Evolutionary conservation across 73 alveolate genomes (phyloP), one percentile per base, ranked within the genome.

Genomic region (Blepharisma stoltei): DNA sequence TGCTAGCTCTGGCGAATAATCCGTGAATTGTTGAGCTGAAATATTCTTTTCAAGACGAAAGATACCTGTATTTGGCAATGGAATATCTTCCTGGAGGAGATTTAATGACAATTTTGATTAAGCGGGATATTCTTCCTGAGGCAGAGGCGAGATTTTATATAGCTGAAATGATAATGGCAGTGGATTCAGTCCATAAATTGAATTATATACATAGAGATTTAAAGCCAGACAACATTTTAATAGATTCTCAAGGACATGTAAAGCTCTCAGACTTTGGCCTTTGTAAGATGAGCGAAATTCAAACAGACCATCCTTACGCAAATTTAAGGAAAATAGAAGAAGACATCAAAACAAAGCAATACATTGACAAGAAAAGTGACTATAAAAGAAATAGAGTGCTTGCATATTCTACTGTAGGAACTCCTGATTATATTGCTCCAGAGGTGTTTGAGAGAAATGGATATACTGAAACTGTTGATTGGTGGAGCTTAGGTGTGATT

Each of bases 331-430:
- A 32, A 32, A 32, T 32, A 32, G 41, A 32, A 32, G 41, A 32
- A 32, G 41, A 32, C 41, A 52, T 4, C n/a, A 52, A 18, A 52
- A 52, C 66, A 1, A 18, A 52, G 66, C n/a, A 14, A n/a, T 18
- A 14, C 69, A 25, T 25, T 7, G 71, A 53, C 47, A 67, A 80
- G 75, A 55, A 53, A 27, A 87, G 81, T 47, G 55, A 67, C 55
- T 76, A 70, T 65, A 89, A 75, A 55, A 81, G 88, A 82, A 86
- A 89, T 83, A 70, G 96, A 46, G 82, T 82, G 77, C 87, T 93
- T 41, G 98, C 98, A 4, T 90, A 80, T 78, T 90, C 97, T 32
- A 94, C 98, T 23, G 98, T 90, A 41, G 97, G 97, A 3, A 90
- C 97, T 45, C 97, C 97, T 32, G 97, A 90, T 84, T 90, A 90